phyloP scores from a whole-genome alignment of 257 asterid genomes.

The Petrea volubilis region DNA sequence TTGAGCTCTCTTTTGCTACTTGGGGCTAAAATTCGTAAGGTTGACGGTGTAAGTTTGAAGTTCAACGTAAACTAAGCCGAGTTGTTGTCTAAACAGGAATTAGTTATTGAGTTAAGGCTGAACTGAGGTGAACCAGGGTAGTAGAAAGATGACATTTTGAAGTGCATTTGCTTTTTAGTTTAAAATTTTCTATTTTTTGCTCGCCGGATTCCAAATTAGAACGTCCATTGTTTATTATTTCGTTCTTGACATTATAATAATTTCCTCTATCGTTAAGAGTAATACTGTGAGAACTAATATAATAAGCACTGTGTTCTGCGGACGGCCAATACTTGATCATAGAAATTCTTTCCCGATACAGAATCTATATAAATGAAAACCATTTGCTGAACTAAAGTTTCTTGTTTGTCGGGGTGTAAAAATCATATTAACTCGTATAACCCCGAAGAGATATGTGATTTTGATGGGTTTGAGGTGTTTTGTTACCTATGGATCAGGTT shows the following conservation, averaged over 20 bases:
- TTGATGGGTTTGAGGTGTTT: neutral
- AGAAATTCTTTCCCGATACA: neutral
- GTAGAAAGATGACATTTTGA: neutral
- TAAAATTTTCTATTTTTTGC: neutral
- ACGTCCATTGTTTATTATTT: neutral
- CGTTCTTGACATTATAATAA: neutral
- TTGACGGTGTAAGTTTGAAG: neutral
- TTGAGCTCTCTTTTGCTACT: neutral
- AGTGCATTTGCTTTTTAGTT: neutral
- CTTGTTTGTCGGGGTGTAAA: neutral
- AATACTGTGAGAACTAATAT: neutral
- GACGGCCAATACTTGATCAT: neutral
- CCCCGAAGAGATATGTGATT: neutral
- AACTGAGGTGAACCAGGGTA: conserved; percentile 8
- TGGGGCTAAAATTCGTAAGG: neutral
- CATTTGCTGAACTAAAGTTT: neutral
- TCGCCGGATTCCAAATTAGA: neutral
- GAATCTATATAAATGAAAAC: neutral
- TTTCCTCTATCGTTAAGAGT: neutral
- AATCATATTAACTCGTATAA: neutral
- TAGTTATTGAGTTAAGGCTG: neutral
- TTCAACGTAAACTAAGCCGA: neutral
- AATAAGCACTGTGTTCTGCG: neutral
- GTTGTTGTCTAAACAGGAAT: neutral
- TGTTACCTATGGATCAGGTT: too few relatives aligned